Base-by-base conservation (phyloP, 768 basidiomycete genomes). In the Serendipita vermifera region DNA sequence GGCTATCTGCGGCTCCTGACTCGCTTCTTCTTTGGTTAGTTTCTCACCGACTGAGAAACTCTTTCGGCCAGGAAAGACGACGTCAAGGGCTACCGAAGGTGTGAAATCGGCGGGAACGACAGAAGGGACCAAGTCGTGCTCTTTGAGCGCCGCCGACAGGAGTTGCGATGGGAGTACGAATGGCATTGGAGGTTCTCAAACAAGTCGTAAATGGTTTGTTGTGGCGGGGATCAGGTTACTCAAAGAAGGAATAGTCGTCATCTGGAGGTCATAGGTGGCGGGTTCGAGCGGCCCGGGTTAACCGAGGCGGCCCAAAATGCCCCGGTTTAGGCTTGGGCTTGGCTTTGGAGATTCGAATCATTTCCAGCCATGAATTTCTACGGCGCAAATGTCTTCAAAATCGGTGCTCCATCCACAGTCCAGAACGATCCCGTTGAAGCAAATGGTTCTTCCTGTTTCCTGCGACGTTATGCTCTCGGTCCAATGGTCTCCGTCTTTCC, bases 331-430 rank as follows among this genome's bases (percentile, higher is more conserved):
- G n/a, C n/a, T n/a, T n/a, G n/a, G n/a, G n/a, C n/a, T n/a, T n/a
- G n/a, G n/a, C n/a, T n/a, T n/a, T n/a, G n/a, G n/a, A n/a, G n/a
- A n/a, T n/a, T n/a, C n/a, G n/a, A n/a, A n/a, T 41, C 0, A 51
- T 51, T 0, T 22, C 46, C 46, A 51, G 7, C 29, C 29, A 27
- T 20, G 46, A 29, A 51, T 51, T n/a, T 51, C 46, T 20, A 51
- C 46, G 20, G 22, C 27, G 27, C 46, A 51, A 13, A 51, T 51
- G n/a, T 51, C 46, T 7, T 51, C 46, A n/a, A 51, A 29, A n/a
- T 51, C 15, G 5, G 26, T 31, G 46, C 46, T 51, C 46, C 46
- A 51, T 11, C 46, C 46, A 27, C 46, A 15, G 9, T 51, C 46
- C 17, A 51, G 17, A 4, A 31, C n/a, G 7, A 51, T 20, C 0